Evolutionary conservation across 1,284 basidiomycete species (phyloP).

Genomic region (Mycena citricolor): DNA sequence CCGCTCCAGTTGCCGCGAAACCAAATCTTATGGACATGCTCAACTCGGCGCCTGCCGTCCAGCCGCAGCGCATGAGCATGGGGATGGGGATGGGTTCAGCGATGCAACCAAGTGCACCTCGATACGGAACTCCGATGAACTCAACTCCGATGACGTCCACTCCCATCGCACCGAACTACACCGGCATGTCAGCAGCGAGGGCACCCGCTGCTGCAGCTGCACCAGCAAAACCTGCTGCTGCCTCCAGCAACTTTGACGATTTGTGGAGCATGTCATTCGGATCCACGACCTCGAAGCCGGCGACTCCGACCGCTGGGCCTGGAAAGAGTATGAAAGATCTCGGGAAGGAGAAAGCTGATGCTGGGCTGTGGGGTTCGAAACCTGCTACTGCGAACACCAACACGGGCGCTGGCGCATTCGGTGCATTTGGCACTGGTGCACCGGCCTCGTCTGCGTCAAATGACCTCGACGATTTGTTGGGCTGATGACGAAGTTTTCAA

Average conservation of each 20-base stretch:
- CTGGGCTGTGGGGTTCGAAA: conserved; percentile 71
- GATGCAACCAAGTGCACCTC: conserved; percentile 11
- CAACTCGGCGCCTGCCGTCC: conserved; percentile 32
- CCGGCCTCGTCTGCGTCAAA: conserved; percentile 10
- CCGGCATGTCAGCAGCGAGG: conserved; percentile 19
- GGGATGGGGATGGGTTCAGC: conserved; percentile 13
- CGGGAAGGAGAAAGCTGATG: conserved; percentile 81
- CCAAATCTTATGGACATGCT: conserved; percentile 57
- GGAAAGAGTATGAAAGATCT: conserved; percentile 85
- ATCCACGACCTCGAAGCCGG: conserved; percentile 35
- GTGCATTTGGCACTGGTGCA: conserved; percentile 6
- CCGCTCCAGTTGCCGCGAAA: conserved; percentile 34
- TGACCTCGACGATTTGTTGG: conserved; percentile 17
- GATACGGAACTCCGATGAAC: conserved; percentile 13
- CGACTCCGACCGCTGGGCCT: conserved; percentile 26
- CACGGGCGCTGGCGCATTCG: conserved; percentile 33
- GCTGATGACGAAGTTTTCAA: too few species aligned
- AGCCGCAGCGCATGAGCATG: conserved; percentile 25
- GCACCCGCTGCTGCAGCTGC: conserved; percentile 27
- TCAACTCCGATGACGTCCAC: conserved; percentile 18
- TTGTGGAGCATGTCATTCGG: conserved; percentile 87
- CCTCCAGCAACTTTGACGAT: conserved; percentile 73
- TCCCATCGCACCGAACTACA: conserved; percentile 19
- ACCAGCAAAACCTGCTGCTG: conserved; percentile 28
- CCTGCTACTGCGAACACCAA: conserved; percentile 22